A percentile compares a stretch with the other conserved stretches of the same genome.
phyloP scores from a whole-genome alignment of 2,329 filamentous ascomycete genomes.

The Rhinocladiella mackenziei region DNA sequence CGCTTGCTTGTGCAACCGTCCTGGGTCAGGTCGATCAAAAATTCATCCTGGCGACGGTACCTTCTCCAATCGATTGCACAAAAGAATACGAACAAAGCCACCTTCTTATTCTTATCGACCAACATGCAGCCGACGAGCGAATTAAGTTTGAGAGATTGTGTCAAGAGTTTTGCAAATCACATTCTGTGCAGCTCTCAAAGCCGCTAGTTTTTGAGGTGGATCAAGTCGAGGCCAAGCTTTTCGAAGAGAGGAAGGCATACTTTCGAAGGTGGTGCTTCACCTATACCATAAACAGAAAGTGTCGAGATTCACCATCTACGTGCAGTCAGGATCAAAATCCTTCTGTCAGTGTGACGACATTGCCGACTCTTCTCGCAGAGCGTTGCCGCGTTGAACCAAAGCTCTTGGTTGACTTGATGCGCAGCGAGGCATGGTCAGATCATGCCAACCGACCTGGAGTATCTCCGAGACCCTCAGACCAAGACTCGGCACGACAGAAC shows the following conservation, averaged over 20 bases:
- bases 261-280: conserved; percentile 73
- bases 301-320: background rate
- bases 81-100: background rate
- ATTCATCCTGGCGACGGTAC: conserved; percentile 66
- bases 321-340: conserved; percentile 11
- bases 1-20: conserved; percentile 58
- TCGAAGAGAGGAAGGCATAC: conserved; percentile 51
- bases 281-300: conserved; percentile 47
- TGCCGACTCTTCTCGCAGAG: conserved; percentile 71
- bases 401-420: conserved; percentile 68
- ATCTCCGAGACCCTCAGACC: no score
- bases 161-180: conserved; percentile 48
- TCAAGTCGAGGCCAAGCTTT: conserved; percentile 55
- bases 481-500: background rate
- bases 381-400: conserved; percentile 69
- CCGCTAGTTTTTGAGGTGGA: conserved; percentile 64
- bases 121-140: conserved; percentile 92
- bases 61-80: conserved; percentile 39
- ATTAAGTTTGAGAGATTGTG: conserved; percentile 73
- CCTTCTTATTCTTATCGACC: conserved; percentile 76
- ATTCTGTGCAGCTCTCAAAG: conserved; percentile 39
- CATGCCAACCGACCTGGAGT: conserved; percentile 19
- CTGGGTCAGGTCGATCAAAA: conserved; percentile 85
- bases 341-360: conserved; percentile 49
- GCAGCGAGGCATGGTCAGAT: conserved; percentile 67